phyloP scores from a whole-genome alignment of 2,329 filamentous ascomycete species.

The Pestalotiopsis sp. region DNA sequence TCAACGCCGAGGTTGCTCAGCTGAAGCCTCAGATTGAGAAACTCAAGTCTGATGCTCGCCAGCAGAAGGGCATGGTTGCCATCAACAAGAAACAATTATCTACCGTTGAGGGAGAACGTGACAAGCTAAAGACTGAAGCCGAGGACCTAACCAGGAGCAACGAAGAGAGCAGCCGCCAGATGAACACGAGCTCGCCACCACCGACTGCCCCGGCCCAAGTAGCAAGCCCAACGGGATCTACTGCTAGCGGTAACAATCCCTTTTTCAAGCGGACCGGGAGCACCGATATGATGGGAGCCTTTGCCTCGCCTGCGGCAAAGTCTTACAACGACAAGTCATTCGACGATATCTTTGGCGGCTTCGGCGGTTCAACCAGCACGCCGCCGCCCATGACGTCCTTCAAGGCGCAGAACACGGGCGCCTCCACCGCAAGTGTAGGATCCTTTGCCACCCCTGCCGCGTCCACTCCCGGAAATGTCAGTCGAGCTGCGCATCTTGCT shows the following conservation, averaged over 20 bases:
- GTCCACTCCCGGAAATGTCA: constrained; percentile 61
- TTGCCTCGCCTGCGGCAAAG: constrained; percentile 46
- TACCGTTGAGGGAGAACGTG: constrained; percentile 85
- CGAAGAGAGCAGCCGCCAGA: constrained; percentile 59
- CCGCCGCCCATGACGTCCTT: constrained; percentile 60
- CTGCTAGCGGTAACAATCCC: constrained; percentile 83
- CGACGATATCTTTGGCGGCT: constrained; percentile 83
- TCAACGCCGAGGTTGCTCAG: constrained; percentile 81
- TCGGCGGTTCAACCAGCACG: constrained; percentile 46
- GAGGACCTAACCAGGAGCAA: constrained; percentile 67
- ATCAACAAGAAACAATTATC: constrained; percentile 98
- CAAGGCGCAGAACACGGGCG: constrained; percentile 61
- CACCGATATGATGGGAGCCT: constrained; percentile 60
- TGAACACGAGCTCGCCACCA: constrained; percentile 53
- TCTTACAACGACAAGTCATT: constrained; percentile 68
- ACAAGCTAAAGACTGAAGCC: constrained; percentile 82
- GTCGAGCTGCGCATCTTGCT: constrained; percentile 61
- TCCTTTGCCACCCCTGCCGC: constrained; percentile 58
- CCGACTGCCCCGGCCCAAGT: constrained; percentile 50
- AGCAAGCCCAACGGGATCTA: constrained; percentile 70
- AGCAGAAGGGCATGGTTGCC: constrained; percentile 93
- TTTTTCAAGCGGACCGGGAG: constrained; percentile 81
- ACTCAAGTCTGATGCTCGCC: constrained; percentile 85
- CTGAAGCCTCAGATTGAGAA: constrained; percentile 93
- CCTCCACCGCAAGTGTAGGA: constrained; percentile 54